These are phyloP conservation scores for Curvularia lunata DNA, from an alignment of 2,329 filamentous ascomycete species.

Conservation along the genomic window DNA sequence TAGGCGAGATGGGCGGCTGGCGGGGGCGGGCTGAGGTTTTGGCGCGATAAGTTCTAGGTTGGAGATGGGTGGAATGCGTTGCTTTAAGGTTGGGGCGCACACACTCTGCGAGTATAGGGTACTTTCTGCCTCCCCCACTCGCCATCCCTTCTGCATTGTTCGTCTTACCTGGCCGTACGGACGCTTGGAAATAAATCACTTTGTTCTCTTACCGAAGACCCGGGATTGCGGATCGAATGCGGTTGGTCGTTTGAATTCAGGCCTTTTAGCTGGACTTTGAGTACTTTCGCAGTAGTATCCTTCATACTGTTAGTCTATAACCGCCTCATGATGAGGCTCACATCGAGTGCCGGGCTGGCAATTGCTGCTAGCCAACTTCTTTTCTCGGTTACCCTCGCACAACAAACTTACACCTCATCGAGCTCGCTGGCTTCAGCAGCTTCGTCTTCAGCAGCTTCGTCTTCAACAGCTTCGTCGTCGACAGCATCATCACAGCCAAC, in stretches of 20 bases:
- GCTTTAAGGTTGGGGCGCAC: slow-evolving; percentile 9
- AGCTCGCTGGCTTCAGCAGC: neutral
- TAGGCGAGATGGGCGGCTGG: slow-evolving; percentile 9
- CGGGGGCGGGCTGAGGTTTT: slow-evolving; percentile 7
- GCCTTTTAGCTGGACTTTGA: neutral
- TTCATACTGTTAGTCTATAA: neutral
- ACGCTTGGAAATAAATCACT: neutral
- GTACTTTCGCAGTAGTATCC: neutral
- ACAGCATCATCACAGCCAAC: slow-evolving; percentile 20
- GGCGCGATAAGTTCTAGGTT: slow-evolving; percentile 7
- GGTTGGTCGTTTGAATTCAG: neutral
- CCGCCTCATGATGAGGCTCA: slow-evolving; percentile 15
- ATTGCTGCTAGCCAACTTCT: slow-evolving; percentile 19
- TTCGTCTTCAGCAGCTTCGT: neutral
- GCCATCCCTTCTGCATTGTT: neutral
- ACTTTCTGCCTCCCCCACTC: slow-evolving; percentile 2
- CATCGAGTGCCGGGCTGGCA: slow-evolving; percentile 20
- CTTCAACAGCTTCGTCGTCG: slow-evolving; percentile 1
- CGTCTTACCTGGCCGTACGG: neutral
- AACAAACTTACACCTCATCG: neutral
- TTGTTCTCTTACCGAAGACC: neutral
- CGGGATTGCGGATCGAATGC: neutral
- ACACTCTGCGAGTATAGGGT: slow-evolving; percentile 1
- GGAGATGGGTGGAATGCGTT: slow-evolving; percentile 1
- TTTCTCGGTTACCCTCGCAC: slow-evolving; percentile 6